Evolutionary conservation across 2,329 filamentous ascomycete genomes (phyloP), one percentile per base, ranked within the genome.

Genomic region (Tympanopsis confertula): DNA sequence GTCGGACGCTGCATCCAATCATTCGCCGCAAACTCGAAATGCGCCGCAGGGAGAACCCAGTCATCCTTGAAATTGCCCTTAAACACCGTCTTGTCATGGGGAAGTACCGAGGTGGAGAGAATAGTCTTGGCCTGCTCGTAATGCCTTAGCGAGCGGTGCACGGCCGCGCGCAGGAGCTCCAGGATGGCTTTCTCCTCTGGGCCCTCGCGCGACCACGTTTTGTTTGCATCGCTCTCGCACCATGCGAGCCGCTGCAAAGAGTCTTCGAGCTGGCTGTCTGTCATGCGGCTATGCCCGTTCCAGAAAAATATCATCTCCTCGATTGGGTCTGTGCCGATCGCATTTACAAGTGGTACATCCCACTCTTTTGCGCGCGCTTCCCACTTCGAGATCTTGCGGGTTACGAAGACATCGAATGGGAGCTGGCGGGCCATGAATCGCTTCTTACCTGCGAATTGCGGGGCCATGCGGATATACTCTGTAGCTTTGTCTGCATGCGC

Each of bases 271-370:
- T 89, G 73, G 0, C 62, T 60, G 1, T 60, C 49, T 2, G 71
- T 65, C 85, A 94, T 93, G 39, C 86, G 77, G 58, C 85, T 89
- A 48, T 76, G 78, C 1, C 88, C 89, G 51, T 86, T 88, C 88
- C 88, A 96, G 49, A 96, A 77, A 55, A 89, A 94, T 12, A 83
- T 79, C 82, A 96, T 94, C 62, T 96, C 91, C 50, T 87, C 75
- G 1, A 86, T 66, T 0, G 91, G 91, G 42, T 79, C 83, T 3
- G 85, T 69, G 0, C 87, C 87, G 5, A 93, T 68, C 0, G 83
- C 87, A 47, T 96, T 89, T 2, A 82, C 71, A 3, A 95, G 65
- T 35, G 80, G 72, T 20, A 86, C 59, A 2, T 70, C 66, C 57
- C 78, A 72, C 35, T 71, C 65, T 50, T 79, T 80, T 3, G 83